Percentiles rank a stretch among this genome's conserved stretches.
phyloP scores from a whole-genome alignment of 306 rosid species.

The Senna tora region DNA sequence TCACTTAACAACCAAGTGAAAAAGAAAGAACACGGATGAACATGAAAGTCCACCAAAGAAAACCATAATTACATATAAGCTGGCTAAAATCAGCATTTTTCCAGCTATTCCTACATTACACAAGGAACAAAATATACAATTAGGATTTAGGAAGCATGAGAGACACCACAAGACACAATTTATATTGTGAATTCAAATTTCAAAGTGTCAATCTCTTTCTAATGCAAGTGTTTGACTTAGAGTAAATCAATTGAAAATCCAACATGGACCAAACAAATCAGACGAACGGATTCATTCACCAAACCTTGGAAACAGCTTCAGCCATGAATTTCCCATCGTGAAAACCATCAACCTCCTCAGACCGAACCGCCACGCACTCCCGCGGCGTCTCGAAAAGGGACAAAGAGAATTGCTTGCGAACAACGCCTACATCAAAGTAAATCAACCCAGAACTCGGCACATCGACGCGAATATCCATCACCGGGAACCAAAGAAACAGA shows the following conservation, averaged over 20 bases:
- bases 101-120: not conserved
- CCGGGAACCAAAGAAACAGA: constrained; percentile 81
- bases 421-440: constrained; percentile 82
- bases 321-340: not conserved
- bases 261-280: not conserved
- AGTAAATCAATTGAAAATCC: not conserved
- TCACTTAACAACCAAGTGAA: constrained; percentile 28
- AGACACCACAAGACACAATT: constrained; percentile 6
- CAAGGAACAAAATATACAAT: not conserved
- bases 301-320: constrained; percentile 48
- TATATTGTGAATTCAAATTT: not conserved
- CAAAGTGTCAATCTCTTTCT: not conserved
- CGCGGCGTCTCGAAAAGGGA: constrained; percentile 86
- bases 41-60: constrained; percentile 25
- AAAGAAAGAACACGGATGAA: constrained; percentile 8
- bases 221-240: too few relatives aligned
- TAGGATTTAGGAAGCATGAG: not conserved
- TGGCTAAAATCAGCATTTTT: constrained; percentile 1
- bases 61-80: constrained; percentile 2
- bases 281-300: not conserved
- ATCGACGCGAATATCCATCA: constrained; percentile 75
- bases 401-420: constrained; percentile 65
- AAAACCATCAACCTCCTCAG: constrained; percentile 23
- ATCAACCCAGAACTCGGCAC: constrained; percentile 80
- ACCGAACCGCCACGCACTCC: constrained; percentile 53